Conservation (phyloP, 768 basidiomycete species). For the Porphyrellus cyaneotinctus region DNA sequence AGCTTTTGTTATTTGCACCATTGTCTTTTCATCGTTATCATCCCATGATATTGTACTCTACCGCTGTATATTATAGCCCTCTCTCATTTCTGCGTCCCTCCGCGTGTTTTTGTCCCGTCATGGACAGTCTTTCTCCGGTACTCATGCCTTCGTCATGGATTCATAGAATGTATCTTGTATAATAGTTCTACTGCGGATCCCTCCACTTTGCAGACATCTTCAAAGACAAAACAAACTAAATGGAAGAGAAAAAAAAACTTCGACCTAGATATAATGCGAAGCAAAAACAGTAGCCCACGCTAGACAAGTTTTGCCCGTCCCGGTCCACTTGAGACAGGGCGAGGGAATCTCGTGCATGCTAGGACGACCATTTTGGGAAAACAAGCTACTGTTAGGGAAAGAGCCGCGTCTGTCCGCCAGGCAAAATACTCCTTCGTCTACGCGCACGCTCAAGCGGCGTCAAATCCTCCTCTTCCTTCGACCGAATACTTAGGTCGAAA, state of each 20-base stretch:
- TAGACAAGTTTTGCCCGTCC: background rate
- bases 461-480: conserved; percentile 51
- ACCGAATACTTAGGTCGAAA: conserved; percentile 20
- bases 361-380: background rate
- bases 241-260: too few relatives aligned
- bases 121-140: background rate
- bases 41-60: background rate
- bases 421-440: conserved; percentile 41
- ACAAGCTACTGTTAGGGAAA: conserved; percentile 5
- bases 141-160: too few relatives aligned
- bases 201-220: too few relatives aligned
- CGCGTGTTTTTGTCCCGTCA: background rate
- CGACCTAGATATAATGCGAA: too few relatives aligned
- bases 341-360: background rate
- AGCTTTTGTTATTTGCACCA: background rate
- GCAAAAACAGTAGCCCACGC: background rate
- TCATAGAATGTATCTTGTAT: too few relatives aligned
- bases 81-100: too few relatives aligned
- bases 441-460: conserved; percentile 69
- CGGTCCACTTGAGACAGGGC: background rate
- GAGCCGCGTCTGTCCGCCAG: conserved; percentile 30
- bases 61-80: background rate
- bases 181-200: too few relatives aligned
- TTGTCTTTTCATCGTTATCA: too few relatives aligned
- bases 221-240: too few relatives aligned